Base-by-base conservation (phyloP, 2,329 filamentous ascomycete genomes). In the Scorias spongiosa region DNA sequence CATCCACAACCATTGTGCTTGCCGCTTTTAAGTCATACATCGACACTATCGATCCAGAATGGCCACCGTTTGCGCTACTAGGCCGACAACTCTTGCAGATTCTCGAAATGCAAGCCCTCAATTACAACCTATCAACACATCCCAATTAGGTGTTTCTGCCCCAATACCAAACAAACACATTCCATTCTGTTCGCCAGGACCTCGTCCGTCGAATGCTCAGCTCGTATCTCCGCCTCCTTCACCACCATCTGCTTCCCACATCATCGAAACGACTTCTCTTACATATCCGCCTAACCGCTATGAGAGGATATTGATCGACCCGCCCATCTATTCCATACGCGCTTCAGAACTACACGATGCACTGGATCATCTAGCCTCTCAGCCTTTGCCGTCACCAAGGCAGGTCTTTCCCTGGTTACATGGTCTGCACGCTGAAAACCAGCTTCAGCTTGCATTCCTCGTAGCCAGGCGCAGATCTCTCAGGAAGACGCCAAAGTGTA, bases 381-480 rank as follows among this genome's bases (percentile, higher is more conserved):
- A 93, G 56, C 81, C 87, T 1, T 70, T 96, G 18, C 89, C 91
- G 6, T 79, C 89, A 44, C 79, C 91, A 0, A 76, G 81, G n/a
- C 72, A 79, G 48, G 84, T 96, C 48, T 98, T 96, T 57, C 91
- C 91, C 2, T 98, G 91, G 91, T 71, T 95, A 18, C 91, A 98
- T 65, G 91, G 91, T 18, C 67, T 96, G 36, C 88, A 96, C 57
- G 80, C 84, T 0, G 77, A 82, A 48, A 98, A 98, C 57, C 79
- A 85, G 48, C 74, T 94, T 43, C 91, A 98, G 57, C 74, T 91
- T 48, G 76, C 83, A 6, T 96, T 95, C 67, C 96, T 98, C 61
- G 78, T 80, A 42, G 80, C 83, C 20, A 76, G 85, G 48, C 80
- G 80, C 55, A 81, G 79, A 48, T 70, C 75, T n/a, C 64, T 81